Percentiles rank a stretch among this genome's conserved stretches.
Conservation (phyloP, 1,284 basidiomycete species). For the Sporisorium scitamineum region DNA sequence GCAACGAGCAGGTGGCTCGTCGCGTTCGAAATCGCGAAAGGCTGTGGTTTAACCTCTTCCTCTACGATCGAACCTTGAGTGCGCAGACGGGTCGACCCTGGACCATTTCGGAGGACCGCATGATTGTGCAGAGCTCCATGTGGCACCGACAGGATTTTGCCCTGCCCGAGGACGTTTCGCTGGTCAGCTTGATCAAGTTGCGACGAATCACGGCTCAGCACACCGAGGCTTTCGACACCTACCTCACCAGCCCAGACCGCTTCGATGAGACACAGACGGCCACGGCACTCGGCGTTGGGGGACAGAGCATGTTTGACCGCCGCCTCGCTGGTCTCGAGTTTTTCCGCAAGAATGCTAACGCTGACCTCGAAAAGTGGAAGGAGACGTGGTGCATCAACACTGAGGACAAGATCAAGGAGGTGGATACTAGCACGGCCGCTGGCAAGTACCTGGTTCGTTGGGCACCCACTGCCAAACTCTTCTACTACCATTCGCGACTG, state of each 20-base stretch:
- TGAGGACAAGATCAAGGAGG: conserved; percentile 53
- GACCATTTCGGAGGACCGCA: conserved; percentile 57
- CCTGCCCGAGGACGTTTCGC: conserved; percentile 54
- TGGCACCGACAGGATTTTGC: conserved; percentile 64
- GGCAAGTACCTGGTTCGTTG: conserved; percentile 59
- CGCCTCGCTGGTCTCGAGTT: conserved; percentile 51
- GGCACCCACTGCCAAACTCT: conserved; percentile 54
- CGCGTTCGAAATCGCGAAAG: conserved; percentile 57
- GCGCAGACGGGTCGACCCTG: conserved; percentile 60
- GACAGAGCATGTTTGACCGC: conserved; percentile 49
- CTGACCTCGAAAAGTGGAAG: conserved; percentile 61
- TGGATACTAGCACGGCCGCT: conserved; percentile 49
- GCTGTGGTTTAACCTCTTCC: conserved; percentile 61
- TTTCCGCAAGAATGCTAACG: conserved; percentile 54
- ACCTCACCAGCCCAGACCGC: conserved; percentile 43
- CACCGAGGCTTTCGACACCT: conserved; percentile 50
- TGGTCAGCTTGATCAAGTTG: conserved; percentile 59
- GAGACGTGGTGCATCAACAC: conserved; percentile 60
- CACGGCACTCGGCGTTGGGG: conserved; percentile 43
- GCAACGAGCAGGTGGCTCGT: conserved; percentile 58
- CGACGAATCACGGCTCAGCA: conserved; percentile 55
- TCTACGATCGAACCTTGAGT: conserved; percentile 58
- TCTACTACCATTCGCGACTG: conserved; percentile 58
- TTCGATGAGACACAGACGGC: conserved; percentile 50
- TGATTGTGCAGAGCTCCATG: conserved; percentile 53